Evolutionary conservation across 257 asterid genomes (phyloP), one percentile per base, ranked within the genome.

Genomic region (Forsythia viridissima): DNA sequence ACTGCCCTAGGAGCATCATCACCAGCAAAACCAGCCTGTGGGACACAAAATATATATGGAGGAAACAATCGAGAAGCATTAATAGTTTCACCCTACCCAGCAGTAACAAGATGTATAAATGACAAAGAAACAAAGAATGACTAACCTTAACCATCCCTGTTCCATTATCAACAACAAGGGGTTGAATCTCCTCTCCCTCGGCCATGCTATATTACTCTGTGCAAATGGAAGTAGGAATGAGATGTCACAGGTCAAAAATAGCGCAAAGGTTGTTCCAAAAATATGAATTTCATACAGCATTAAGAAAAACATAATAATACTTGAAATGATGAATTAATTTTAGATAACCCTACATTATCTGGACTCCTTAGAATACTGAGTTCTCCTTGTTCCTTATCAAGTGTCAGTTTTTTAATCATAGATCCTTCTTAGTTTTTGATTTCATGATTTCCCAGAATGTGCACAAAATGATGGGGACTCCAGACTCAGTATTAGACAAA

Each of bases 1-100:
- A 86, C 89, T 43, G 87, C 89, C 83, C 89, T 78, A 4, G 89
- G 87, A 66, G 89, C 89, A 76, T 86, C 89, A 66, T 86, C 89
- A 44, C 89, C 87, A 39, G 89, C 89, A 83, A 86, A 86, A 34
- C 89, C 89, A 78, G 87, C 89, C 89, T 83, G 52, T 15, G 4
- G 37, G 20, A 16, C 10, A n/a, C 44, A 5, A 1, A 40, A 76
- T 3, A 39, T 15, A 65, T 16, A 6, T 46, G 46, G 7, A 61
- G 12, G 21, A 46, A 72, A 39, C 6, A 37, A 61, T 41, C 13
- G 24, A 68, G 3, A 16, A 36, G 37, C 36, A 42, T 10, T 55
- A 37, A 52, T 61, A 3, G 6, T 10, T 12, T 30, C 40, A 63
- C 70, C 70, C 6, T 10, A 57, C 4, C 66, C 66, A 57, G 59